These are phyloP conservation scores for Volvariella volvacea DNA, from an alignment of 1,284 basidiomycete species.

Conservation along the genomic window DNA sequence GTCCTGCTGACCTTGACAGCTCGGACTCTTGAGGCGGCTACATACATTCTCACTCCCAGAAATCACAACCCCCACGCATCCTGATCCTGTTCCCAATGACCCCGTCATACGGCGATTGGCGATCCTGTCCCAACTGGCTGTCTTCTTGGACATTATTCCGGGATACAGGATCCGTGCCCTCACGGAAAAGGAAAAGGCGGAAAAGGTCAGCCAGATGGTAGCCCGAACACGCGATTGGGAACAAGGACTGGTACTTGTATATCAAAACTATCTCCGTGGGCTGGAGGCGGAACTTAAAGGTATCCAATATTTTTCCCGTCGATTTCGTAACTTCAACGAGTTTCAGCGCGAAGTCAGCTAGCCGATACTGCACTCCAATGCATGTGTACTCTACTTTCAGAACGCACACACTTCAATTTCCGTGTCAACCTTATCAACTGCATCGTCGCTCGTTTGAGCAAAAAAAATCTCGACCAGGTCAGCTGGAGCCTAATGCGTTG, in stretches of 20 bases:
- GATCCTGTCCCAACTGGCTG: slow-evolving; percentile 85
- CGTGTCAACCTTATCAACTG: slow-evolving; percentile 88
- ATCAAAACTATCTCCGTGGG: slow-evolving; percentile 83
- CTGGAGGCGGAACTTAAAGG: slow-evolving; percentile 87
- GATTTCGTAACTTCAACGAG: slow-evolving; percentile 8
- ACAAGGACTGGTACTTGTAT: slow-evolving; percentile 87
- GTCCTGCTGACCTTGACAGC: slow-evolving; percentile 34
- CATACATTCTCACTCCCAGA: slow-evolving; percentile 76
- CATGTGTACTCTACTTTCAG: slow-evolving; percentile 80
- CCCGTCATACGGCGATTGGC: slow-evolving; percentile 81
- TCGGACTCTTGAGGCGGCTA: slow-evolving; percentile 80
- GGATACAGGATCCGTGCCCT: slow-evolving; percentile 85
- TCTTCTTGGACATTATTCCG: slow-evolving; percentile 95
- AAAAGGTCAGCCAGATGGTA: slow-evolving; percentile 94
- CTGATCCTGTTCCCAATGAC: slow-evolving; percentile 72
- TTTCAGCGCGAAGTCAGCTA: slow-evolving; percentile 65
- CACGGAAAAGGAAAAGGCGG: slow-evolving; percentile 85
- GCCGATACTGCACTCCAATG: slow-evolving; percentile 71
- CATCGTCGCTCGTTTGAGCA: slow-evolving; percentile 80
- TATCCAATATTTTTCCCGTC: slow-evolving; percentile 27
- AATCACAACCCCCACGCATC: slow-evolving; percentile 61
- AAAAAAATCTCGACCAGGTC: slow-evolving; percentile 84
- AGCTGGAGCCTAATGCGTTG: slow-evolving; percentile 14
- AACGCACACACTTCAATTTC: slow-evolving; percentile 97
- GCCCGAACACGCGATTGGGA: slow-evolving; percentile 91